A percentile compares a stretch with the other conserved stretches of the same genome.
Conservation (phyloP, 73 alveolate species). For the Breviolum minutum region DNA sequence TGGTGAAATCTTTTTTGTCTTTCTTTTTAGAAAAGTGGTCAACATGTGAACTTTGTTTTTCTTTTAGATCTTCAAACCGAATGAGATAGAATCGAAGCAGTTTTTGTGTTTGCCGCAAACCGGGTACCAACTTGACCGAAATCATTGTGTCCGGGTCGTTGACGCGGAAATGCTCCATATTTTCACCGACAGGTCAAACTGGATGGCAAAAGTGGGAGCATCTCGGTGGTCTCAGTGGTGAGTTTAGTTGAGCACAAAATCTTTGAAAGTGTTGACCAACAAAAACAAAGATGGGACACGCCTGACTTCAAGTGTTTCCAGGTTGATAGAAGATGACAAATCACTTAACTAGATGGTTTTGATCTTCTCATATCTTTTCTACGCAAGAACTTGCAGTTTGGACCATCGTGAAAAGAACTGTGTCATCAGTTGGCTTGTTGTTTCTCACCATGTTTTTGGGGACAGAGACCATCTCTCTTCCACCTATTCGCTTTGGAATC, state of each 20-base stretch:
- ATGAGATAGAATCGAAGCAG: neutral
- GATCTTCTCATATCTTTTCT: too few species aligned
- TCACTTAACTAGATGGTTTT: too few species aligned
- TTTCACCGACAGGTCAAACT: constrained; percentile 36
- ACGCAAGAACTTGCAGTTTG: neutral
- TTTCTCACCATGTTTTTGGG: too few species aligned
- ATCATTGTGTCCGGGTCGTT: neutral
- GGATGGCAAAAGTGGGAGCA: constrained; percentile 77
- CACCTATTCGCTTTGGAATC: too few species aligned
- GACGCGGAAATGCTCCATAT: neutral
- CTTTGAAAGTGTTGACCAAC: too few species aligned
- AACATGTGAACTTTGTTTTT: neutral
- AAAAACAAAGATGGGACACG: too few species aligned
- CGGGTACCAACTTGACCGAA: neutral
- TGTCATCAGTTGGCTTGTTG: neutral
- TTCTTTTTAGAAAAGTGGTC: neutral
- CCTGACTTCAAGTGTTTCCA: too few species aligned
- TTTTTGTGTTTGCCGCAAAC: neutral
- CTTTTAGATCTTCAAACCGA: too few species aligned
- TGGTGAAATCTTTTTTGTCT: neutral
- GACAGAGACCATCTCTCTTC: too few species aligned
- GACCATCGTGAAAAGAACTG: neutral
- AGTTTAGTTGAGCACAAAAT: neutral
- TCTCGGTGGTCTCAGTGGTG: neutral
- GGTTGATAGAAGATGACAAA: too few species aligned